Conservation (phyloP, 2,329 filamentous ascomycete species). For the Aspergillus novoparasiticus region DNA sequence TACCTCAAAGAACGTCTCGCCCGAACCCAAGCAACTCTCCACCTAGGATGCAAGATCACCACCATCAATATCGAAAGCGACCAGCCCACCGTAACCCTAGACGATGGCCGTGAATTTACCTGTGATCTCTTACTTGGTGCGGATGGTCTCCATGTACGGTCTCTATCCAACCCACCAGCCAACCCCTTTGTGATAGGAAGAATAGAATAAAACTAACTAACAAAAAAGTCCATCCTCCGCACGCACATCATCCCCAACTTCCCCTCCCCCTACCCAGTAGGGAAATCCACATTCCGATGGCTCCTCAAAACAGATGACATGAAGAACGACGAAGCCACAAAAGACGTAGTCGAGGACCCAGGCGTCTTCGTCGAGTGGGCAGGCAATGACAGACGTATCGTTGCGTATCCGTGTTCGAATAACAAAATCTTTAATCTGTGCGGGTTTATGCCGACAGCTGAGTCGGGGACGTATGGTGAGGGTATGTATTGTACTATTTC, state of each 20-base stretch:
- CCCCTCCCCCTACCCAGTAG: constrained; percentile 21
- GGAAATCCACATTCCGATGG: constrained; percentile 32
- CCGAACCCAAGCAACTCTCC: constrained; percentile 21
- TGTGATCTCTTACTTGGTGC: constrained; percentile 29
- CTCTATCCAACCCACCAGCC: neutral
- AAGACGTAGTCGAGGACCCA: constrained; percentile 14
- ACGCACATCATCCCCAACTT: constrained; percentile 19
- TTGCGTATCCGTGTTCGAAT: constrained; percentile 51
- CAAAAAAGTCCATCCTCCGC: constrained; percentile 26
- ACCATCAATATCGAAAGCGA: constrained; percentile 16
- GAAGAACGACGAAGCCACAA: constrained; percentile 12
- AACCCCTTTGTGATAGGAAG: too few relatives aligned
- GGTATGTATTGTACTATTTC: constrained; percentile 12
- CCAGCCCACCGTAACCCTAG: constrained; percentile 21
- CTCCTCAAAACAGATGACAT: constrained; percentile 23
- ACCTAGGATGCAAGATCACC: constrained; percentile 26
- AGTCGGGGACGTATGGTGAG: constrained; percentile 32
- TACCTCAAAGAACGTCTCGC: constrained; percentile 37
- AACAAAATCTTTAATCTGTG: constrained; percentile 50
- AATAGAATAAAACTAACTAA: neutral
- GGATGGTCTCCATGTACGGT: constrained; percentile 28
- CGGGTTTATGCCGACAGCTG: constrained; percentile 50
- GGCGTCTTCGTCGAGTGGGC: constrained; percentile 49
- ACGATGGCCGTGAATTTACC: constrained; percentile 23
- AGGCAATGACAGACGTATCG: constrained; percentile 44